Percentiles rank a stretch among this genome's conserved stretches.
phyloP scores from a whole-genome alignment of 148 eudicot genomes.

The Nyssa sinensis region DNA sequence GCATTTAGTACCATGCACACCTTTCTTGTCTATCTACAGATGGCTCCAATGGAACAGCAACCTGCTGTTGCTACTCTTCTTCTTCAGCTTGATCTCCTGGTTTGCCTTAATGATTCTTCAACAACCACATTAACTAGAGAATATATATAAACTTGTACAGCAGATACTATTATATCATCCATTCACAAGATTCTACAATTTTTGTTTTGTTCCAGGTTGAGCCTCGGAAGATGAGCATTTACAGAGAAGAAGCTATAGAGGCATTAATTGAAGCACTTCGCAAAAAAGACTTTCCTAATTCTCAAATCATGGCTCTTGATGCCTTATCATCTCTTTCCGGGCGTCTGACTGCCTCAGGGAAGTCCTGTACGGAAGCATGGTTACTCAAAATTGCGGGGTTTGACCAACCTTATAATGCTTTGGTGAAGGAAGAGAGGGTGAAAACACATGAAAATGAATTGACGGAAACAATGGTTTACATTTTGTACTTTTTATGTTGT shows the following conservation, averaged over 20 bases:
- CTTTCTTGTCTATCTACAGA: slow-evolving; percentile 51
- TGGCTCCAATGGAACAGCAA: slow-evolving; percentile 66
- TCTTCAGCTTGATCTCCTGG: slow-evolving; percentile 65
- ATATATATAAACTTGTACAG: not conserved
- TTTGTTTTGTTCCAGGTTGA: slow-evolving; percentile 29
- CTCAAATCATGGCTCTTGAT: slow-evolving; percentile 46
- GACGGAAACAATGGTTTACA: slow-evolving; percentile 24
- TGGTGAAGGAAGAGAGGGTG: slow-evolving; percentile 27
- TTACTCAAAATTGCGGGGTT: slow-evolving; percentile 52
- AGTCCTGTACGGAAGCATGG: slow-evolving; percentile 45
- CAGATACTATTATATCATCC: not conserved
- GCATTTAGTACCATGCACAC: slow-evolving; percentile 60
- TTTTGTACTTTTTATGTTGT: not conserved
- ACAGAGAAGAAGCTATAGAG: slow-evolving; percentile 59
- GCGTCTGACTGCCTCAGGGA: slow-evolving; percentile 33
- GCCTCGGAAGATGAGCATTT: slow-evolving; percentile 61
- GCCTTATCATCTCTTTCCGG: slow-evolving; percentile 44
- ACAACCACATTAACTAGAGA: not conserved
- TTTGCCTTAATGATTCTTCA: slow-evolving; percentile 18
- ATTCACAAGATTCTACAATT: not conserved
- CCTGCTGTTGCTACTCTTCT: slow-evolving; percentile 48
- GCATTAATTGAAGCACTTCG: slow-evolving; percentile 45
- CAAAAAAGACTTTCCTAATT: slow-evolving; percentile 43
- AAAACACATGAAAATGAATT: slow-evolving; percentile 22
- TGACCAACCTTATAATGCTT: slow-evolving; percentile 38